Percentiles rank a stretch among this genome's conserved stretches.
These are phyloP conservation scores for Exophiala sp. DNA, from an alignment of 2,329 filamentous ascomycete genomes.

Conservation along the genomic window DNA sequence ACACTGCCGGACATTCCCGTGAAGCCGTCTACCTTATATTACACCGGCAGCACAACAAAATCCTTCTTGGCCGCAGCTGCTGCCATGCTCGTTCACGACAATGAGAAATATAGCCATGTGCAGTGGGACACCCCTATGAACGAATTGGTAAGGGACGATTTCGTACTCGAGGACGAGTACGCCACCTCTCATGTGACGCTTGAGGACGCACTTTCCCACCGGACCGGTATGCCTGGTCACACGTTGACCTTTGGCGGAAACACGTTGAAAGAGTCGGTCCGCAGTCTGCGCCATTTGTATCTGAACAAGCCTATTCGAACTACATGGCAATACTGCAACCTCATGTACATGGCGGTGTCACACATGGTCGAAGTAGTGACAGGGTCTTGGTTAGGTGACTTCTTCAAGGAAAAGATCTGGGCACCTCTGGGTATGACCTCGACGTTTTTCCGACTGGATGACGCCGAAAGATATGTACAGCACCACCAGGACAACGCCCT, in stretches of 20 bases:
- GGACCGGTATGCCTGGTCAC: constrained; percentile 32
- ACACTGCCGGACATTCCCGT: constrained; percentile 38
- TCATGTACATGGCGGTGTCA: constrained; percentile 50
- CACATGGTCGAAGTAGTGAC: constrained; percentile 47
- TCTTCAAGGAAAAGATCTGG: constrained; percentile 37
- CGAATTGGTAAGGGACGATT: constrained; percentile 35
- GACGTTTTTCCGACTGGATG: constrained; percentile 37
- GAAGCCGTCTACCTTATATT: constrained; percentile 52
- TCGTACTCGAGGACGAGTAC: constrained; percentile 30
- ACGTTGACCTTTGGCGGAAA: constrained; percentile 32
- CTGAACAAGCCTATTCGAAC: constrained; percentile 41
- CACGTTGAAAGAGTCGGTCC: constrained; percentile 34
- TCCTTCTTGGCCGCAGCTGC: constrained; percentile 52
- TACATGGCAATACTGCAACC: constrained; percentile 51
- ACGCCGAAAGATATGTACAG: constrained; percentile 28
- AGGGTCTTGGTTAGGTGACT: constrained; percentile 31
- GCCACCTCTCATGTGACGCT: constrained; percentile 31
- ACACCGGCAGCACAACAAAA: constrained; percentile 56
- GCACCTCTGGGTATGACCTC: constrained; percentile 40
- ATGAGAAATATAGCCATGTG: constrained; percentile 31
- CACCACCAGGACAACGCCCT: constrained; percentile 25
- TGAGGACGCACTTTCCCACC: constrained; percentile 33
- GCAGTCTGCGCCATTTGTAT: constrained; percentile 43
- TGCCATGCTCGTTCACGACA: constrained; percentile 38
- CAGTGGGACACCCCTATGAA: constrained; percentile 37